Percentiles rank a stretch among this genome's conserved stretches.
Conservation (phyloP, 2,329 filamentous ascomycete genomes). For the Pestalotiopsis fici region DNA sequence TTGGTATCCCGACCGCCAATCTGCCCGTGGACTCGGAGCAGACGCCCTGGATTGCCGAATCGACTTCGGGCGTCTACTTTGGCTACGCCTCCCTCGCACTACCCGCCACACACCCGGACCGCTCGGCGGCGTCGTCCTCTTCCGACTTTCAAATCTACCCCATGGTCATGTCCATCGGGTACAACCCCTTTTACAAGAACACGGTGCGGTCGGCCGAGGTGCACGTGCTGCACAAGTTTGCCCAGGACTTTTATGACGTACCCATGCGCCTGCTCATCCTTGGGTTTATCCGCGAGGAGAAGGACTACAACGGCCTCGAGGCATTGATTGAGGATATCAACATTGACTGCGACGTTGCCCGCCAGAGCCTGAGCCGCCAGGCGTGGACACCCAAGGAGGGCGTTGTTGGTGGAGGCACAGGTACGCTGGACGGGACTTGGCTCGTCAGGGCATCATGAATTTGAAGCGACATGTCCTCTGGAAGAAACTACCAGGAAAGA, state of each 20-base stretch:
- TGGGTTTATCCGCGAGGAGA: conserved; percentile 87
- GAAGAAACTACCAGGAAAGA: neutral
- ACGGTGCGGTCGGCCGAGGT: conserved; percentile 83
- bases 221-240: conserved; percentile 80
- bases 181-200: conserved; percentile 98
- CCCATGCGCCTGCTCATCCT: conserved; percentile 78
- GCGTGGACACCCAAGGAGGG: conserved; percentile 54
- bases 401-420: conserved; percentile 15
- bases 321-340: conserved; percentile 86
- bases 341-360: conserved; percentile 83
- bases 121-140: conserved; percentile 16
- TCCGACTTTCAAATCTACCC: conserved; percentile 59
- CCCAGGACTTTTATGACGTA: conserved; percentile 80
- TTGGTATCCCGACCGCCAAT: conserved; percentile 96
- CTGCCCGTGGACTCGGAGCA: conserved; percentile 70
- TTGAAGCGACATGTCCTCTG: neutral
- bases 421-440: conserved; percentile 30
- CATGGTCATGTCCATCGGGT: conserved; percentile 93
- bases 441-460: conserved; percentile 22
- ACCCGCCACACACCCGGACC: conserved; percentile 47
- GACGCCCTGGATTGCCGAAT: conserved; percentile 60
- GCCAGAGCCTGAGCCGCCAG: conserved; percentile 67
- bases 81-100: conserved; percentile 80
- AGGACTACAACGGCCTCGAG: conserved; percentile 83
- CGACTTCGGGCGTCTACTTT: conserved; percentile 86